Evolutionary conservation across 768 basidiomycete genomes (phyloP), one percentile per base, ranked within the genome.

Genomic region (Nidularia pulvinata): DNA sequence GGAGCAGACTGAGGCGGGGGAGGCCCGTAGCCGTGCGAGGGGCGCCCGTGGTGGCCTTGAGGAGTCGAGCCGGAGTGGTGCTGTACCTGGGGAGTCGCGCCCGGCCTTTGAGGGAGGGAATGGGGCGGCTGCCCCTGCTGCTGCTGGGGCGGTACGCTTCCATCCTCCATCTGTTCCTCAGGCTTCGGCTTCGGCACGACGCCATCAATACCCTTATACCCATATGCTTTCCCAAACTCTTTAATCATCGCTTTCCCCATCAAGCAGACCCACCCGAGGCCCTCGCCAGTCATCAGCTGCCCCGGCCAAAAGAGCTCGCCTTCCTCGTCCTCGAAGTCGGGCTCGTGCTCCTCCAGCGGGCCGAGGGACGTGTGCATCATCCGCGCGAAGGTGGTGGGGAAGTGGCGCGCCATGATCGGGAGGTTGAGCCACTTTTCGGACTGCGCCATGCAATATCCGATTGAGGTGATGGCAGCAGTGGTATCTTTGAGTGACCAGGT

Each of bases 221-320:
- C 88, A 68, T 86, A 84, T 34, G 83, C 78, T 61, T 83, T 85
- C 57, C 89, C 89, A 61, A 89, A 88, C 62, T 93, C 91, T 60
- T 81, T 84, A 63, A 93, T 83, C 91, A 93, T 93, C 39, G 89
- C 86, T 64, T 87, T 89, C 60, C 89, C 90, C 83, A 93, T 86
- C 32, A 88, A 74, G 66, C 90, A 92, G n/a, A 91, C 84, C 91
- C 91, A 93, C 19, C 86, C 91, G 33, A 93, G 76, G 48, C 91
- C 91, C 66, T 90, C 87, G 43, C 88, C 89, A 33, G 80, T 87
- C 54, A 84, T 74, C 35, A 81, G 76, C 61, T 89, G 86, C 43
- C 85, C 85, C 0, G 90, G 91, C 91, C 90, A 92, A 63, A 84
- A 89, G n/a, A 93, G 73, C 61, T 92, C 91, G 57, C 90, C 88